Evolutionary conservation across 2,329 filamentous ascomycete genomes (phyloP).

Genomic region (Phialemonium atrogriseum): DNA sequence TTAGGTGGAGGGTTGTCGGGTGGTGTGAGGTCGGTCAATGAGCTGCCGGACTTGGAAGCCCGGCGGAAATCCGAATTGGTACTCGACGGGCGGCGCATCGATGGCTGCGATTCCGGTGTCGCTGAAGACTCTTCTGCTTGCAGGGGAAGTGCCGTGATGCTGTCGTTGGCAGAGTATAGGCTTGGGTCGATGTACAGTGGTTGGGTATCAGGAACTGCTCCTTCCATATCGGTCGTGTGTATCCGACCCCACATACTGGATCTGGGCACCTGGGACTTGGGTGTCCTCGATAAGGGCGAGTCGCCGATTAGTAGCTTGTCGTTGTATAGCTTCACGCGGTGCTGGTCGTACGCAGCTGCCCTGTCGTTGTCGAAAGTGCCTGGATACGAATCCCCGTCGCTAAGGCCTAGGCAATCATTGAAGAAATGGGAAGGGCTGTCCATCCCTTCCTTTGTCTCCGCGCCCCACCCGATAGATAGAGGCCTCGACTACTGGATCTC

Average conservation of each 20-base stretch:
- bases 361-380: not conserved
- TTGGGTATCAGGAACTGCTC: no score
- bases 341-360: not conserved
- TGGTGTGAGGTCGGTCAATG: constrained; percentile 11
- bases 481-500: no score
- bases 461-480: not conserved
- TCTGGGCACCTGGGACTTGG: not conserved
- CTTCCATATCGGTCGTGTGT: not conserved
- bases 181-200: no score
- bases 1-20: constrained; percentile 16
- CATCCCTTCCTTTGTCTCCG: constrained; percentile 1
- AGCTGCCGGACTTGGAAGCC: constrained; percentile 11
- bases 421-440: constrained; percentile 1
- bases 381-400: not conserved
- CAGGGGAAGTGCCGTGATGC: not conserved
- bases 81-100: constrained; percentile 12
- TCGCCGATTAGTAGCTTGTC: not conserved
- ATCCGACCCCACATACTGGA: not conserved
- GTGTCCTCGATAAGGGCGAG: not conserved
- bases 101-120: constrained; percentile 3
- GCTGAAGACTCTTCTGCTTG: not conserved
- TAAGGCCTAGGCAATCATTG: not conserved
- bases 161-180: not conserved
- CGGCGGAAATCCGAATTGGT: constrained; percentile 11
- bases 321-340: not conserved